Conservation (phyloP, 345 rosid genomes). For the Carallia brachiata region DNA sequence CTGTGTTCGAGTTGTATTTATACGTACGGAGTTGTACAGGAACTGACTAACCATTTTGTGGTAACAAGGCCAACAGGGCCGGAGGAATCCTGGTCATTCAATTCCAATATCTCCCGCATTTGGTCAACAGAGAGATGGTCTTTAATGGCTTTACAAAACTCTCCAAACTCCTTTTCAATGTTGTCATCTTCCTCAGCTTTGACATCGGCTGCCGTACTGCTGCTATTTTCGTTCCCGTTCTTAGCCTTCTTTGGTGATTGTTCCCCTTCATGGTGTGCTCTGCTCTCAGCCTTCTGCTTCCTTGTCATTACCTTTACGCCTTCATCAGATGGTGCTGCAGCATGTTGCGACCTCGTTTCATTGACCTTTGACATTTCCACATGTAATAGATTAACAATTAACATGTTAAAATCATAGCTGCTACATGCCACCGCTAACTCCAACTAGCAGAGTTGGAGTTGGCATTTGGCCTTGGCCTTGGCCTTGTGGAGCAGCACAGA, state of each 20-base stretch:
- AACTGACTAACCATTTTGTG: constrained; percentile 35
- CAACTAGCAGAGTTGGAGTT: too few species aligned
- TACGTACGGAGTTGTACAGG: too few species aligned
- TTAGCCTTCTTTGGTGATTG: constrained; percentile 62
- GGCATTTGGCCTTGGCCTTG: too few species aligned
- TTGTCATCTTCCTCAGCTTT: constrained; percentile 25
- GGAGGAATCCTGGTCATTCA: constrained; percentile 60
- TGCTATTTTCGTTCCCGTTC: constrained; percentile 20
- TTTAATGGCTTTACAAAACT: constrained; percentile 46
- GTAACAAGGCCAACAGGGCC: constrained; percentile 38
- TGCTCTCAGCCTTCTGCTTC: constrained; percentile 84
- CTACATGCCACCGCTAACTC: too few species aligned
- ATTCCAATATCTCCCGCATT: constrained; percentile 57
- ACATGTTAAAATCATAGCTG: background rate
- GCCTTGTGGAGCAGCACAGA: too few species aligned
- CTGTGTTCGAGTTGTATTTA: too few species aligned
- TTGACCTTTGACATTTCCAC: constrained; percentile 43
- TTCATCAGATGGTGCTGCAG: constrained; percentile 40
- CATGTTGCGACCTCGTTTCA: constrained; percentile 71
- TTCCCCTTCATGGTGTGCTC: constrained; percentile 41
- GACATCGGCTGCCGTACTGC: constrained; percentile 5
- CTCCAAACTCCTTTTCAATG: constrained; percentile 42
- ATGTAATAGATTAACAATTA: background rate
- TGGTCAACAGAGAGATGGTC: constrained; percentile 55
- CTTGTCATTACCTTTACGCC: constrained; percentile 60